Evolutionary conservation across 345 rosid genomes (phyloP).

Genomic region (Ceriops zippeliana): DNA sequence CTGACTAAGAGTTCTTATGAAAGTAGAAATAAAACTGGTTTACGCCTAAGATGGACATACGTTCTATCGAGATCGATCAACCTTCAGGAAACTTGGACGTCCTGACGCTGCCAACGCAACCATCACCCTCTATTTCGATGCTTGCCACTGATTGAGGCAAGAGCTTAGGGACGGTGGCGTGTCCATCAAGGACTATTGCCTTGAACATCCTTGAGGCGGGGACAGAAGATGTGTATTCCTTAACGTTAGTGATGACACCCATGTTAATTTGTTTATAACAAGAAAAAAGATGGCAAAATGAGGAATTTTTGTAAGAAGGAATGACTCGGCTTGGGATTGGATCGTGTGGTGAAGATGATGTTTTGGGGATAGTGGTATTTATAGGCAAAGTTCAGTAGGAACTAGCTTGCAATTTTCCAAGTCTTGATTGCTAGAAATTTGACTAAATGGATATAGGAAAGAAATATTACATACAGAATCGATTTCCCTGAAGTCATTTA

Average conservation of each 20-base stretch:
- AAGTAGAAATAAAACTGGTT: too few relatives aligned
- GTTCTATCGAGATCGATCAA: not conserved
- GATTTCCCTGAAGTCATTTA: not conserved
- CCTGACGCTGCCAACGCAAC: not conserved
- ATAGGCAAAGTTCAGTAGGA: not conserved
- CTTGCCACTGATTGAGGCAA: constrained; percentile 11
- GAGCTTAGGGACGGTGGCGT: constrained; percentile 15
- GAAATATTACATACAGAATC: too few relatives aligned
- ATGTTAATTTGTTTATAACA: not conserved
- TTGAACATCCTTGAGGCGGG: constrained; percentile 14
- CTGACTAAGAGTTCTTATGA: too few relatives aligned
- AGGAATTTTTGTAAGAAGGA: not conserved
- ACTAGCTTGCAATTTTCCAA: not conserved
- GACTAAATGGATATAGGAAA: too few relatives aligned
- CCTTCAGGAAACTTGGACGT: constrained; percentile 14
- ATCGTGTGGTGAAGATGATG: not conserved
- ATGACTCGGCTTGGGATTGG: not conserved
- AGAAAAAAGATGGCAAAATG: not conserved
- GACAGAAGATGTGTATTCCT: not conserved
- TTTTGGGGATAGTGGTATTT: not conserved
- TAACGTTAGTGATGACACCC: not conserved
- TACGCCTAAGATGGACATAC: too few relatives aligned
- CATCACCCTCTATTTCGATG: constrained; percentile 14
- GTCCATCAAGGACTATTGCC: constrained; percentile 20
- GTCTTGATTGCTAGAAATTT: not conserved